Conservation (phyloP, 257 asterid species). For the Linderniella brevidens region DNA sequence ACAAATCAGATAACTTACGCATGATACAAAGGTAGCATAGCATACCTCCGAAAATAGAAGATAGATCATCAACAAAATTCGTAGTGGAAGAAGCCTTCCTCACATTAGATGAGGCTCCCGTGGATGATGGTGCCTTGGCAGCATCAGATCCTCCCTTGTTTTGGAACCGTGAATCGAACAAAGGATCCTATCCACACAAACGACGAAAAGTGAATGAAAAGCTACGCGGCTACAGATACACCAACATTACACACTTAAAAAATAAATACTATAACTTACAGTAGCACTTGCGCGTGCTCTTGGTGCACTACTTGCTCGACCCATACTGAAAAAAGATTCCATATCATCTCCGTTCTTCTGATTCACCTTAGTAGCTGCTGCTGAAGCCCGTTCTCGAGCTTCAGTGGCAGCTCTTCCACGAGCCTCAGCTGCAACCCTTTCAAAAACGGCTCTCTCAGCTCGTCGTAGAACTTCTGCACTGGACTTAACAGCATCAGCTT, state of each 20-base stretch:
- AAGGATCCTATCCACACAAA: conserved; percentile 39
- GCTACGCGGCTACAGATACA: too few species aligned
- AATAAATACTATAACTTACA: conserved; percentile 31
- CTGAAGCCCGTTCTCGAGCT: conserved; percentile 47
- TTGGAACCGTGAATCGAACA: conserved; percentile 53
- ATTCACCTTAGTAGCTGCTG: conserved; percentile 55
- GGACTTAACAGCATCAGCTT: conserved; percentile 63
- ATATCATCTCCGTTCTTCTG: conserved; percentile 74
- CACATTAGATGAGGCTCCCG: conserved; percentile 55
- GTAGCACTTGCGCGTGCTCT: conserved; percentile 49
- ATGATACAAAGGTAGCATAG: conserved; percentile 7
- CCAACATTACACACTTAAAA: neutral
- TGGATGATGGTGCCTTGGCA: conserved; percentile 42
- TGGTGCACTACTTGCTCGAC: conserved; percentile 83
- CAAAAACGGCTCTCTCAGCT: conserved; percentile 86
- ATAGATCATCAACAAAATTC: conserved; percentile 79
- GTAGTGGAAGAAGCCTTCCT: conserved; percentile 64
- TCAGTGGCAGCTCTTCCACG: conserved; percentile 36
- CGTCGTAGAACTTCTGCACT: conserved; percentile 71
- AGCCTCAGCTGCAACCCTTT: conserved; percentile 22
- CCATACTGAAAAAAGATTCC: conserved; percentile 77
- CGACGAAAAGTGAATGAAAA: conserved; percentile 4
- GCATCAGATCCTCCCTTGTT: conserved; percentile 48
- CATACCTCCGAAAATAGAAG: conserved; percentile 85
- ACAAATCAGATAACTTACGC: conserved; percentile 8